These are phyloP conservation scores for Naganishia friedmannii DNA, from an alignment of 768 basidiomycete species.

Conservation along the genomic window DNA sequence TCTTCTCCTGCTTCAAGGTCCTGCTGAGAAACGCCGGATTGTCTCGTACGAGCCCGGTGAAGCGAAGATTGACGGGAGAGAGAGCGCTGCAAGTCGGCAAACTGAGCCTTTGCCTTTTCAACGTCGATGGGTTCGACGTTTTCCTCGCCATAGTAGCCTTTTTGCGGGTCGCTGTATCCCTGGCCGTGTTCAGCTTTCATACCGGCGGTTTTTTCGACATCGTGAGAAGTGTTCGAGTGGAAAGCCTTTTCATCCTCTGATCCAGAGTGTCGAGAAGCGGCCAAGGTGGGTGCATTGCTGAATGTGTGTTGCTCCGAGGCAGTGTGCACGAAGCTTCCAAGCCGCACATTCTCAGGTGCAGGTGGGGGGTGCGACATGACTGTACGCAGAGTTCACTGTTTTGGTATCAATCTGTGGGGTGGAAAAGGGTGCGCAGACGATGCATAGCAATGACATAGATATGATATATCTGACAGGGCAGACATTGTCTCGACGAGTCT, in stretches of 20 bases:
- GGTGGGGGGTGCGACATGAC: conserved; percentile 26
- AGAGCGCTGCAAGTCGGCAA: conserved; percentile 24
- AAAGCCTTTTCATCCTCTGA: conserved; percentile 23
- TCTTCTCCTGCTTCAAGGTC: conserved; percentile 25
- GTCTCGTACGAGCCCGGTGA: conserved; percentile 26
- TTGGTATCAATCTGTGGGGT: neutral
- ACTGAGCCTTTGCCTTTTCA: conserved; percentile 29
- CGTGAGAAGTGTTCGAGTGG: neutral
- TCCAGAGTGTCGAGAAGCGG: conserved; percentile 23
- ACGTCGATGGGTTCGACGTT: conserved; percentile 24
- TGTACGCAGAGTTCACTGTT: neutral
- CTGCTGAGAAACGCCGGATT: conserved; percentile 14
- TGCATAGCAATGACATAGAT: no score
- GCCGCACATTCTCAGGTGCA: conserved; percentile 22
- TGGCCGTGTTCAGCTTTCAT: conserved; percentile 8
- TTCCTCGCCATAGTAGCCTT: conserved; percentile 25
- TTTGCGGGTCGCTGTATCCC: neutral
- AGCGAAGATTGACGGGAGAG: conserved; percentile 29
- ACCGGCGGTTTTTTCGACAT: conserved; percentile 24
- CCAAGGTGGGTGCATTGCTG: conserved; percentile 27
- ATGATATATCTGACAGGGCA: neutral
- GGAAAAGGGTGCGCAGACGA: no score
- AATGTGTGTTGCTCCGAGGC: conserved; percentile 15
- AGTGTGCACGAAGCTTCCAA: conserved; percentile 22
- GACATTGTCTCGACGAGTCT: neutral